Percentiles rank a stretch among this genome's conserved stretches.
Evolutionary conservation across 1,139 yeast genomes (phyloP).

Genomic region (Schizosaccharomyces versatilis): DNA sequence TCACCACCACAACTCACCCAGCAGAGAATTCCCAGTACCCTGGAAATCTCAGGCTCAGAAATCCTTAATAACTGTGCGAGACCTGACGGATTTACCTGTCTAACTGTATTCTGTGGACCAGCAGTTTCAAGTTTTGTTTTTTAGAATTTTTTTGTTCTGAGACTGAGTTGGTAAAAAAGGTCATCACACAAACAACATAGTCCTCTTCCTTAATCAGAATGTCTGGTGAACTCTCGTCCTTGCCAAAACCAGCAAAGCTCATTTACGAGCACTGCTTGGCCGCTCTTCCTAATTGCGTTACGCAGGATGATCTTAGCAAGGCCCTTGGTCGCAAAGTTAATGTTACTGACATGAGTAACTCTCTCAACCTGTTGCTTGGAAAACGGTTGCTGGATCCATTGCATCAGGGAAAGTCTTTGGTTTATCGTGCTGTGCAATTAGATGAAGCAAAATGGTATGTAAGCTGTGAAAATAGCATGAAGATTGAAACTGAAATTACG

Average conservation of each 20-base stretch:
- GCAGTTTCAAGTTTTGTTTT: too few species aligned
- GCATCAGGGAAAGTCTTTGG: neutral
- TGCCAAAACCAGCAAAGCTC: neutral
- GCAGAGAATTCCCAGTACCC: too few species aligned
- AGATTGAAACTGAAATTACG: neutral
- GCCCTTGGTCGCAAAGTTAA: neutral
- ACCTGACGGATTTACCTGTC: too few species aligned
- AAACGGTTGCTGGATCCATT: neutral
- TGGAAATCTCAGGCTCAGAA: too few species aligned
- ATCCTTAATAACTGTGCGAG: too few species aligned
- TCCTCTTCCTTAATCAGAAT: neutral
- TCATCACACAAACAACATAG: too few species aligned
- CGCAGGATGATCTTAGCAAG: neutral
- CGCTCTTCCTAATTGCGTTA: neutral
- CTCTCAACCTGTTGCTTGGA: neutral
- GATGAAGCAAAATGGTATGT: constrained; percentile 1
- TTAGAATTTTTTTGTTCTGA: too few species aligned
- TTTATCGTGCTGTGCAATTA: neutral
- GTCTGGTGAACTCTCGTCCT: neutral
- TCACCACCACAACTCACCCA: too few species aligned
- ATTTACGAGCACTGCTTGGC: neutral
- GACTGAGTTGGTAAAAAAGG: too few species aligned
- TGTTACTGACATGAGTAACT: neutral
- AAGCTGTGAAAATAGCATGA: neutral
- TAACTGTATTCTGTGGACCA: too few species aligned